Conservation (phyloP, 2,329 filamentous ascomycete species). For the Anthostomella pinea region DNA sequence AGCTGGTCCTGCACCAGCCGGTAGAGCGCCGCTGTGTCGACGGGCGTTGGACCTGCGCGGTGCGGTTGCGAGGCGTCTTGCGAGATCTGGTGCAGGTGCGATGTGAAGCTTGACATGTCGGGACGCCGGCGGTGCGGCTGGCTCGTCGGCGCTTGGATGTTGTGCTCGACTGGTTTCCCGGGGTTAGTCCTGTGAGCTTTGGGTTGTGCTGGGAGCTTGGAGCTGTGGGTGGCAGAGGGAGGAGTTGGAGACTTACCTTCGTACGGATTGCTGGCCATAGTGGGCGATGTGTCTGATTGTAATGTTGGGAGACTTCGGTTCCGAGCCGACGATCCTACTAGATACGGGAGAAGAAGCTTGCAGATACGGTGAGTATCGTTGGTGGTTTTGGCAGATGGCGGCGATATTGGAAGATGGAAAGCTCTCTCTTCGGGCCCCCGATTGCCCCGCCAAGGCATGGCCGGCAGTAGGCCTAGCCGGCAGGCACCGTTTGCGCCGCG, state of each 20-base stretch:
- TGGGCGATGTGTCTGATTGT: slow-evolving; percentile 12
- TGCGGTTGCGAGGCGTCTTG: slow-evolving; percentile 42
- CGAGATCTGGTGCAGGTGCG: slow-evolving; percentile 54
- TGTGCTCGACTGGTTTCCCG: slow-evolving; percentile 57
- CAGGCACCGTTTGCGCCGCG: not conserved
- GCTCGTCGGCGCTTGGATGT: slow-evolving; percentile 47
- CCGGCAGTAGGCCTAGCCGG: no score
- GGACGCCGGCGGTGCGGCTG: slow-evolving; percentile 47
- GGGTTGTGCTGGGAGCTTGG: not conserved
- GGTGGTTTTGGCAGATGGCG: no score
- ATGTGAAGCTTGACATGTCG: slow-evolving; percentile 63
- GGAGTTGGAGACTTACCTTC: slow-evolving; percentile 25
- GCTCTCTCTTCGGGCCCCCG: no score
- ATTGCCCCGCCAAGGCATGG: no score
- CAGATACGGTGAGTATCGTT: not conserved
- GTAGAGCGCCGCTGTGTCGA: slow-evolving; percentile 56
- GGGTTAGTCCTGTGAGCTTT: not conserved
- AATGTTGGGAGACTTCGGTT: not conserved
- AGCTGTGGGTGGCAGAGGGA: not conserved
- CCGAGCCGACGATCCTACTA: no score
- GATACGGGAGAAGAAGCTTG: no score
- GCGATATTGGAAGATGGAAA: no score
- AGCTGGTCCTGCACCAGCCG: slow-evolving; percentile 59
- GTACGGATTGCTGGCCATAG: slow-evolving; percentile 33
- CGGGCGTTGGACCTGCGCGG: slow-evolving; percentile 58